Conservation (phyloP, 139 green algal genomes). For the Volvox reticuliferus region DNA sequence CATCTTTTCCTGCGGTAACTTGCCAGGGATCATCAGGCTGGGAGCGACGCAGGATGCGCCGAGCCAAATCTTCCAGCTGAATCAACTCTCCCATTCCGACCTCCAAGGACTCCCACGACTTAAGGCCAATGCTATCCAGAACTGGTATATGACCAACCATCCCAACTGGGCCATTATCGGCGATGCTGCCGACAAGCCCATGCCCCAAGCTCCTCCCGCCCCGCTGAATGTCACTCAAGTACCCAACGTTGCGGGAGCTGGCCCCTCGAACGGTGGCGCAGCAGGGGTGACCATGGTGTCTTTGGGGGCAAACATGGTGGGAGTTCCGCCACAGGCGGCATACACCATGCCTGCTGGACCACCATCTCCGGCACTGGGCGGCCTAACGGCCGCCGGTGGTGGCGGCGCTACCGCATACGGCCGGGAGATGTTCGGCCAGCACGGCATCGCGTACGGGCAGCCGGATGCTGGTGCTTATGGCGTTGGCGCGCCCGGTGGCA, state of each 20-base stretch:
- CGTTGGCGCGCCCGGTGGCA: slow-evolving; percentile 5
- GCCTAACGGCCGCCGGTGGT: not conserved
- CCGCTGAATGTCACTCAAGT: not conserved
- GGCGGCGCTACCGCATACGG: not conserved
- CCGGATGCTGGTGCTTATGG: not conserved
- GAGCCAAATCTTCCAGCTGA: not conserved
- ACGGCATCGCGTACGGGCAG: not conserved
- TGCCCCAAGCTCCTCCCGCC: not conserved
- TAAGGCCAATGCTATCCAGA: slow-evolving; percentile 64
- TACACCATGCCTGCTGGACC: not conserved
- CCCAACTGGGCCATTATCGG: slow-evolving; percentile 69
- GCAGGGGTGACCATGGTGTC: not conserved
- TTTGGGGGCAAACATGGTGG: not conserved
- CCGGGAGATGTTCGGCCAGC: not conserved
- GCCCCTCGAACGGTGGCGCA: not conserved
- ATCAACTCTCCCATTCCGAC: slow-evolving; percentile 14
- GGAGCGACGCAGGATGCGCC: not conserved
- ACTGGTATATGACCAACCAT: slow-evolving; percentile 66
- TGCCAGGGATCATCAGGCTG: not conserved
- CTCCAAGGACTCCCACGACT: slow-evolving; percentile 66
- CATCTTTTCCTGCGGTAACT: no score
- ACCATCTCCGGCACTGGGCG: not conserved
- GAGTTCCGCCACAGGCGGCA: not conserved
- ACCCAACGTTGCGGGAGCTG: no score
- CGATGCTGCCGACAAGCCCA: not conserved